Evolutionary conservation across 306 rosid species (phyloP).

Genomic region (Corylus avellana): DNA sequence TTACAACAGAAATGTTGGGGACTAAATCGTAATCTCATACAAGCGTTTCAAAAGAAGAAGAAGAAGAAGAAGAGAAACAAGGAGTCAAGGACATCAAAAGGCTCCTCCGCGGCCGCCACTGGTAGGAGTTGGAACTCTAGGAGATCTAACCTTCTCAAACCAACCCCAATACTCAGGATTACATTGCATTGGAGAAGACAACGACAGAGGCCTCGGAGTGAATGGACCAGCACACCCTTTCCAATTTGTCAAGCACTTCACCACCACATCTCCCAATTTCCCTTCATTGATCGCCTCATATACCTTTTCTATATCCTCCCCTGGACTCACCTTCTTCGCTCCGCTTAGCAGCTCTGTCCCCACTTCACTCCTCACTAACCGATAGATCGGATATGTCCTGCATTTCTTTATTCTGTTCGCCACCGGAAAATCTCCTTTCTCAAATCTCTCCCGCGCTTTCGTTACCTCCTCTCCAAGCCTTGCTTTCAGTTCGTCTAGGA

Average conservation of each 20-base stretch:
- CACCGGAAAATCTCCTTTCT: slow-evolving; percentile 19
- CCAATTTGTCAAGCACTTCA: slow-evolving; percentile 24
- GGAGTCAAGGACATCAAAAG: background rate
- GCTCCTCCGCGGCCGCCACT: background rate
- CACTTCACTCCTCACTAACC: slow-evolving; percentile 34
- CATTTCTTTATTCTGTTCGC: slow-evolving; percentile 36
- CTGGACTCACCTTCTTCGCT: slow-evolving; percentile 37
- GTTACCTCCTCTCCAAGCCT: slow-evolving; percentile 31
- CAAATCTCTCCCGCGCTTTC: slow-evolving; percentile 29
- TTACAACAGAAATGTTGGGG: too few relatives aligned
- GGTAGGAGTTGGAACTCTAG: background rate
- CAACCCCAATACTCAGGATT: slow-evolving; percentile 10
- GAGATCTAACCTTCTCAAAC: background rate
- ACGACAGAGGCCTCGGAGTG: background rate
- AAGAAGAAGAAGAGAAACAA: too few relatives aligned
- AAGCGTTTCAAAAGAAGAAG: too few relatives aligned
- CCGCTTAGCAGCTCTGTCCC: slow-evolving; percentile 34
- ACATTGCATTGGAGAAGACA: slow-evolving; percentile 1
- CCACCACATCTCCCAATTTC: slow-evolving; percentile 26
- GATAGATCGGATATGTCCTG: slow-evolving; percentile 32
- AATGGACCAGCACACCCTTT: slow-evolving; percentile 19
- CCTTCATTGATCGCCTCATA: slow-evolving; percentile 39
- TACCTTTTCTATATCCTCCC: slow-evolving; percentile 42
- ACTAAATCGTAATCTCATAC: too few relatives aligned
- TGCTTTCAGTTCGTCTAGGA: slow-evolving; percentile 30